Percentiles rank a stretch among this genome's conserved stretches.
Conservation (phyloP, 2,329 filamentous ascomycete species). For the Calonectria montana region DNA sequence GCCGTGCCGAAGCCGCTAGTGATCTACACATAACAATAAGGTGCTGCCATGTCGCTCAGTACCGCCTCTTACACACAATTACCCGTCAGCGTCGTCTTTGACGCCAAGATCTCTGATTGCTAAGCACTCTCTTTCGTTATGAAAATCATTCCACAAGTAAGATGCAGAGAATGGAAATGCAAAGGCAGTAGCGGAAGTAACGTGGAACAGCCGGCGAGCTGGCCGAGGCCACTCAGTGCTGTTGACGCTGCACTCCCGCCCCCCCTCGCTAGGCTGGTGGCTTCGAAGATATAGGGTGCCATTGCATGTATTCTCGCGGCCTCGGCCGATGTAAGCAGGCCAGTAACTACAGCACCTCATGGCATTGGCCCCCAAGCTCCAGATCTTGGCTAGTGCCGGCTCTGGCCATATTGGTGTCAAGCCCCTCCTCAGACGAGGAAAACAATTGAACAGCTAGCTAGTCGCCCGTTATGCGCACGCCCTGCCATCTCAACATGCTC, state of each 20-base stretch:
- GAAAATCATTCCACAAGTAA: neutral
- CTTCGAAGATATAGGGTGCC: neutral
- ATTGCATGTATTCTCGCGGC: neutral
- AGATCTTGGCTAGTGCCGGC: neutral
- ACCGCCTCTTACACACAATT: neutral
- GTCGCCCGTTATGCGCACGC: neutral
- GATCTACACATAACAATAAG: neutral
- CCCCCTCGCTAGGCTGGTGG: neutral
- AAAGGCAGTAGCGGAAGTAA: neutral
- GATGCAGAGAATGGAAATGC: neutral
- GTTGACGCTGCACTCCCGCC: neutral
- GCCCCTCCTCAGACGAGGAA: neutral
- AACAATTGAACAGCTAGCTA: neutral
- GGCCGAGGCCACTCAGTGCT: neutral
- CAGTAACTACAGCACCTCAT: neutral
- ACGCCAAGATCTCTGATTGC: neutral
- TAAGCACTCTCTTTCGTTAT: neutral
- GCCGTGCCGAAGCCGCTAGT: neutral
- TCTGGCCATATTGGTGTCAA: neutral
- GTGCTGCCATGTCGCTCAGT: neutral
- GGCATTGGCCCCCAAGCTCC: neutral
- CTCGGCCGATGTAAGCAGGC: neutral
- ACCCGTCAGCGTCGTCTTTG: neutral
- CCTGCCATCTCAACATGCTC: neutral
- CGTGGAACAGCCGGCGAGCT: neutral